Percentiles rank a stretch among this genome's conserved stretches.
Evolutionary conservation across 495 filamentous ascomycete genomes (phyloP).

Genomic region (Neurospora terricola): DNA sequence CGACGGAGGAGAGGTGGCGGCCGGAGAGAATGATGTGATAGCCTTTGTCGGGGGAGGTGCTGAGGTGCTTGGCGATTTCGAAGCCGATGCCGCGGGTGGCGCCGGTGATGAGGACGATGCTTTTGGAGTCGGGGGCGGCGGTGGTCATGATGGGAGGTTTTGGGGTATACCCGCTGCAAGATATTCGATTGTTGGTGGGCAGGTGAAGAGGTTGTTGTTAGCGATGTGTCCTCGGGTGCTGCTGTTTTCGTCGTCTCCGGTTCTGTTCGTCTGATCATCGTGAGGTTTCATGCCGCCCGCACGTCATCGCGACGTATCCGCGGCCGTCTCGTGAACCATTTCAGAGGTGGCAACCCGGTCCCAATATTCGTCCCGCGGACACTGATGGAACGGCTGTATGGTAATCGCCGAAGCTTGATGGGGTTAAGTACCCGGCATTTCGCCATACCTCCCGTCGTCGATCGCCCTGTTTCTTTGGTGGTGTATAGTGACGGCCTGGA

Average conservation of each 20-base stretch:
- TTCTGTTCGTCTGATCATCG: not conserved
- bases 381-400: not conserved
- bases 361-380: not conserved
- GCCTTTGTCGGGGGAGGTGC: constrained; percentile 12
- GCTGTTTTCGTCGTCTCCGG: not conserved
- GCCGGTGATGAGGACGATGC: constrained; percentile 36
- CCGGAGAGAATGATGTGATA: constrained; percentile 33
- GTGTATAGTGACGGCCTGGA: not conserved
- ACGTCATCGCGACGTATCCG: not conserved
- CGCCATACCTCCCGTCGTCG: not conserved
- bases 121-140: not conserved
- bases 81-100: constrained; percentile 41
- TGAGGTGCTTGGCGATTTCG: constrained; percentile 31
- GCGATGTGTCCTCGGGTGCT: not conserved
- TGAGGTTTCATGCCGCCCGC: not conserved
- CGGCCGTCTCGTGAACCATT: not conserved
- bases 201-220: not conserved
- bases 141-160: constrained; percentile 5
- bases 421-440: not conserved
- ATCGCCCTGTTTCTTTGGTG: not conserved
- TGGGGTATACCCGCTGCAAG: not conserved
- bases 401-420: not conserved
- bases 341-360: not conserved
- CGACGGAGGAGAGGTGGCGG: constrained; percentile 11
- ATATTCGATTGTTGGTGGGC: not conserved